Evolutionary conservation across 345 rosid genomes (phyloP).

Genomic region (Erysimum cheiranthoides): DNA sequence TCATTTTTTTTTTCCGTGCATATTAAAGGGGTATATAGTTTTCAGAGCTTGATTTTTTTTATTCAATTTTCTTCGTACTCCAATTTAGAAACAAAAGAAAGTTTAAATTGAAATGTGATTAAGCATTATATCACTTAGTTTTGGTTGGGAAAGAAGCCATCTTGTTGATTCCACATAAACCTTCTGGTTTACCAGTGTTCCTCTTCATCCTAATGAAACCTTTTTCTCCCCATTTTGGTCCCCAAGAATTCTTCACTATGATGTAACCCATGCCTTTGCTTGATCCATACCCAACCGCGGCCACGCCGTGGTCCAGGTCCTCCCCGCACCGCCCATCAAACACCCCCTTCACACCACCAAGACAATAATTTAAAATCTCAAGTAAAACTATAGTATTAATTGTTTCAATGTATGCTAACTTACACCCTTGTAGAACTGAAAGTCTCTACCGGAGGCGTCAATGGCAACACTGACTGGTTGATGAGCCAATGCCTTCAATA

Average conservation of each 20-base stretch:
- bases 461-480: conserved; percentile 75
- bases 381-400: too few species aligned
- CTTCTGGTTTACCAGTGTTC: conserved; percentile 50
- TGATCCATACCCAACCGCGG: conserved; percentile 79
- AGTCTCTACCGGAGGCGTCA: conserved; percentile 60
- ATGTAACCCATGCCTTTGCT: conserved; percentile 56
- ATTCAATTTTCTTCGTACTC: not conserved
- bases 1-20: conserved; percentile 5
- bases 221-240: conserved; percentile 52
- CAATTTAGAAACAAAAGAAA: not conserved
- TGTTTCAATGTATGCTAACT: not conserved
- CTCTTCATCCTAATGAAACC: conserved; percentile 54
- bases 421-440: conserved; percentile 72
- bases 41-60: conserved; percentile 9
- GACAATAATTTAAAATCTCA: too few species aligned
- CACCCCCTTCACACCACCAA: conserved; percentile 23
- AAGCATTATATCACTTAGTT: conserved; percentile 19
- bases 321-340: conserved; percentile 62
- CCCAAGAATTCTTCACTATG: conserved; percentile 67
- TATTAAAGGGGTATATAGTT: conserved; percentile 13
- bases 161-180: conserved; percentile 55
- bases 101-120: not conserved
- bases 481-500: conserved; percentile 66
- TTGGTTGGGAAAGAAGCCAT: conserved; percentile 55
- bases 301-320: conserved; percentile 52